Evolutionary conservation across 192 early-diverging fungal genomes (phyloP), one percentile per base, ranked within the genome.

Genomic region (Podila epicladia): DNA sequence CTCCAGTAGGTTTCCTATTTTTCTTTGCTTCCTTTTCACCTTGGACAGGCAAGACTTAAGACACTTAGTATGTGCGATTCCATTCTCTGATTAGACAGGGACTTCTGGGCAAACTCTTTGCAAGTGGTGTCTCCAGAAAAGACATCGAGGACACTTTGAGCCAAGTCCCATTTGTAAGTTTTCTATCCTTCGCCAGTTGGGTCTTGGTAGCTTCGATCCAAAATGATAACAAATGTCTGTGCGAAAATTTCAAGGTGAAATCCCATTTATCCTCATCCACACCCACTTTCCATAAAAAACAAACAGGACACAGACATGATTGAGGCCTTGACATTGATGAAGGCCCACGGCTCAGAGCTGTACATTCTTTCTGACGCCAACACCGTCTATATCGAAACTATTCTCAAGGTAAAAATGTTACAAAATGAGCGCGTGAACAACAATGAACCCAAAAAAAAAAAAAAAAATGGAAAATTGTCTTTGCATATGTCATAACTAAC

Each of bases 301-400:
- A 59, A 55, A 41, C 70, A 90, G 89, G 55, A 71, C 4, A 70
- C 76, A 11, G 82, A 82, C 15, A 89, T 87, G 74, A 84, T 85
- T 45, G 84, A 78, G 45, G 76, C 86, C 0, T 57, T 92, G 22
- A 63, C 65, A 53, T 33, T 73, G 24, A 83, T 90, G 38, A 84
- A 87, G n/a, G 28, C 61, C 12, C 69, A 77, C 31, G 84, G 89
- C 3, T 72, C 84, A 3, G 85, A 88, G 9, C 75, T 91, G 2
- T 70, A 85, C 35, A 89, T 92, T 49, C 49, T 91, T 32, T 92
- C 91, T 1, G 91, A 92, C 70, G 85, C 90, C 22, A 92, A 92
- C 65, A 85, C 85, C 19, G 62, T 89, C 26, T 88, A 84, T 61
- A 92, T 92, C 38, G 84, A 91, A 1, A 84, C 74, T 15, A 88